Base-by-base conservation (phyloP, 2,329 filamentous ascomycete genomes). In the Colletotrichum sp. region DNA sequence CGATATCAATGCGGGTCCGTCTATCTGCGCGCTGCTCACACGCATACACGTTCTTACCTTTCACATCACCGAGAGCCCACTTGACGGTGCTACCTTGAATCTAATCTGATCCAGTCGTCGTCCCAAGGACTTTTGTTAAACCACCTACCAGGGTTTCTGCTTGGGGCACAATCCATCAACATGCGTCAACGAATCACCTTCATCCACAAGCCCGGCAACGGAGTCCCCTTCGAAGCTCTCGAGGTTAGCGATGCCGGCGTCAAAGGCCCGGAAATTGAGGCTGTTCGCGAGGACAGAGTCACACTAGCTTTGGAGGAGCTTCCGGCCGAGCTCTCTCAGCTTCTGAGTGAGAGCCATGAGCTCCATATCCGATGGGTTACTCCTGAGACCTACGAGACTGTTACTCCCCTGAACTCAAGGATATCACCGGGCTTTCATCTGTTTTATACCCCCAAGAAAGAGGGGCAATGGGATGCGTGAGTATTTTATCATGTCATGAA, bases 111-210 rank as follows among this genome's bases (percentile, higher is more conserved):
- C 29, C 18, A 57, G 57, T 59, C 5, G 18, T n/a, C 29, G 36
- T 43, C n/a, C 13, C 1, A 15, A 57, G 27, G 27, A 38, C 38
- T 11, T 31, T 58, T 12, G 16, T 59, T 8, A n/a, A 9, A 59
- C 29, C 29, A 59, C 29, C 24, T 21, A 5, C 57, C 24, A n/a
- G 29, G 38, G 33, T 55, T 51, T 24, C 57, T 13, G 38, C 54
- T 9, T 29, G 16, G 29, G 16, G 38, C 43, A 21, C 43, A 34
- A 15, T 27, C 29, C 16, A 38, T n/a, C 51, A 72, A 54, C 1
- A 95, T 96, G 94, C 92, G 93, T 78, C 91, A 95, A 83, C 88
- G 94, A 83, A 91, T 95, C 78, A 98, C 96, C 1, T 97, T 95
- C 76, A 86, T 97, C 67, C 92, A 93, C 77, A 88, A 89, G 27